phyloP scores from a whole-genome alignment of 78 protist genomes.

The Dictyostelium brefeldianum region DNA sequence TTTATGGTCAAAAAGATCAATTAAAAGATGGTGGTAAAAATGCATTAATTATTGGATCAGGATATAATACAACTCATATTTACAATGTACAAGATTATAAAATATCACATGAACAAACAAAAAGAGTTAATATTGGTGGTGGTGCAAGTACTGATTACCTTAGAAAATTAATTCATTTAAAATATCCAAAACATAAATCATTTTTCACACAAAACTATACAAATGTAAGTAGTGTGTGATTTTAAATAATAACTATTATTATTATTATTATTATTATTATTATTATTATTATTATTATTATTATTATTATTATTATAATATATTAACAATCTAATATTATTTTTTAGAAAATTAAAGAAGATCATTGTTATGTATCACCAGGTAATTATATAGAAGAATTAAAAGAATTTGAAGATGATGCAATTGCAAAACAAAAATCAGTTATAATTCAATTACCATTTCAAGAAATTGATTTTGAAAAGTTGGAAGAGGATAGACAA shows the following conservation, averaged over 20 bases:
- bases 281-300: background rate
- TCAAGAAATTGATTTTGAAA: conserved; percentile 62
- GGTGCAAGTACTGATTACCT: conserved; percentile 58
- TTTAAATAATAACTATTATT: background rate
- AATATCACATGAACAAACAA: conserved; percentile 30
- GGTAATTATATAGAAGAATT: conserved; percentile 28
- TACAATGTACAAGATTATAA: conserved; percentile 40
- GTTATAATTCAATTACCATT: conserved; percentile 63
- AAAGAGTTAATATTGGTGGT: conserved; percentile 76
- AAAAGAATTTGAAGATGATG: conserved; percentile 20
- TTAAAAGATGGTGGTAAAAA: conserved; percentile 50
- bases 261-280: background rate
- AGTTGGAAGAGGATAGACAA: conserved; percentile 69
- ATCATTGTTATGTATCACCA: conserved; percentile 27
- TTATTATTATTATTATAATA: background rate
- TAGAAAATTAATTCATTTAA: conserved; percentile 48
- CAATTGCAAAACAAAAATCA: background rate
- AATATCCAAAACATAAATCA: conserved; percentile 82
- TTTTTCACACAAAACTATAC: conserved; percentile 54
- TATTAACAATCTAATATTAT: background rate
- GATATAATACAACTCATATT: conserved; percentile 63
- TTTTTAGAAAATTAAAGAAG: conserved; percentile 54
- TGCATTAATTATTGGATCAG: conserved; percentile 69
- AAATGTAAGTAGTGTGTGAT: conserved; percentile 29
- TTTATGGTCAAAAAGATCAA: conserved; percentile 26